Evolutionary conservation across 1,284 basidiomycete genomes (phyloP).

Genomic region (Boletus sp.): DNA sequence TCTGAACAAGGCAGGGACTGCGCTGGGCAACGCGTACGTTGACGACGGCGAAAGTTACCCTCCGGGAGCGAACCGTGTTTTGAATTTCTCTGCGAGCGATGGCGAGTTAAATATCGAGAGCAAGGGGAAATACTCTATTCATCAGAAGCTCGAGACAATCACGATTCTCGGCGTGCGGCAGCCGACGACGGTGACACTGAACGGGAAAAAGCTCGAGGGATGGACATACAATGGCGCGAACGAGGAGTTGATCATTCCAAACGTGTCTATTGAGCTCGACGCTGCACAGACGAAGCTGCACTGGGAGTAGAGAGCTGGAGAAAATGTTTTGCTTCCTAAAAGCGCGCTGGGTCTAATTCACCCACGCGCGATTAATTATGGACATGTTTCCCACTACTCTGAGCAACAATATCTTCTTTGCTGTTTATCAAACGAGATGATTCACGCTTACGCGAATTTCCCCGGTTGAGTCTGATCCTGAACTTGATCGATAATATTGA

Average conservation of each 20-base stretch:
- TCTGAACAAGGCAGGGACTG: conserved; percentile 39
- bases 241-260: conserved; percentile 34
- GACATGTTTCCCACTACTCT: too few relatives aligned
- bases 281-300: conserved; percentile 12
- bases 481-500: too few relatives aligned
- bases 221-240: conserved; percentile 36
- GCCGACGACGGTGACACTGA: conserved; percentile 35
- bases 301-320: conserved; percentile 22
- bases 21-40: conserved; percentile 46
- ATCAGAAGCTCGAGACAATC: conserved; percentile 42
- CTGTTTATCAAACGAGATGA: too few relatives aligned
- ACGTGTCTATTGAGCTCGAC: conserved; percentile 37
- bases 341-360: background rate
- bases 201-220: conserved; percentile 26
- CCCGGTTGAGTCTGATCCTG: too few relatives aligned
- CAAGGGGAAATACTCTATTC: conserved; percentile 41
- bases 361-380: too few relatives aligned
- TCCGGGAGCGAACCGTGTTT: conserved; percentile 44
- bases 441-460: too few relatives aligned
- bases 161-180: conserved; percentile 46
- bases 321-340: background rate
- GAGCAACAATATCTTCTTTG: too few relatives aligned
- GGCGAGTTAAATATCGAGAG: conserved; percentile 37
- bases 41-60: conserved; percentile 56
- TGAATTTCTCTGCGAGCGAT: conserved; percentile 39